These are phyloP conservation scores for Citrus sinensis DNA, from an alignment of 345 rosid genomes.

Conservation along the genomic window DVS_A1.0 CM039165.1:38782501-38783000, in stretches of 20 bases:
- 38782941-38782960: constrained; percentile 84
- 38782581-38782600: not conserved
- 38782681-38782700: constrained; percentile 66
- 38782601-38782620: not conserved
- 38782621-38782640: not conserved
- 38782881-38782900: constrained; percentile 56
- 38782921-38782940: constrained; percentile 74
- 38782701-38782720: constrained; percentile 47
- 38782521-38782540: not conserved
- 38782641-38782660: not conserved
- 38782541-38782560: not conserved
- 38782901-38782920: constrained; percentile 56
- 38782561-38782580: constrained; percentile 2
- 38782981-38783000: constrained; percentile 30
- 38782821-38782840: constrained; percentile 41
- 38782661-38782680: constrained; percentile 48
- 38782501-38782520: not conserved
- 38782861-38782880: constrained; percentile 67
- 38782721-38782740: constrained; percentile 51
- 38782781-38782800: constrained; percentile 5
- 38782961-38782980: constrained; percentile 59
- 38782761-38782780: constrained; percentile 52
- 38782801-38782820: constrained; percentile 6
- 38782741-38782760: constrained; percentile 58
- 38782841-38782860: constrained; percentile 58